Evolutionary conservation across 805 yeast genomes (phyloP).

Genomic region (Ogataea minuta): DNA sequence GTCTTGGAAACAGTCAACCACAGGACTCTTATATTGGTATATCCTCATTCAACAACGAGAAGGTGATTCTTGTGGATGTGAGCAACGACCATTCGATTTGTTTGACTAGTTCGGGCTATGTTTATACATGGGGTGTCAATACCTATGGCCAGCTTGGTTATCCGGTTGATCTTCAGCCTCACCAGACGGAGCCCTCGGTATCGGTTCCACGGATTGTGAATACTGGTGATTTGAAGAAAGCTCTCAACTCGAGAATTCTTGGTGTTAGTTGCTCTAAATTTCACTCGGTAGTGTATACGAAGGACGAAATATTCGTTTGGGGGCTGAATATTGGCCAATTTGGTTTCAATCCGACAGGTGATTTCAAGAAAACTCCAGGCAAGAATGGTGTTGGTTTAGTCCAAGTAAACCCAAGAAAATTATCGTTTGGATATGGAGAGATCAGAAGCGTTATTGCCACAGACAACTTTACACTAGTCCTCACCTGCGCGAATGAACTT

Average conservation of each 20-base stretch:
- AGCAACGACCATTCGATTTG: constrained; percentile 71
- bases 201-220: constrained; percentile 39
- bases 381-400: constrained; percentile 10
- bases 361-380: constrained; percentile 14
- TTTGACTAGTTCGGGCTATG: constrained; percentile 47
- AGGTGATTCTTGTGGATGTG: constrained; percentile 40
- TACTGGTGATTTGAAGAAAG: constrained; percentile 43
- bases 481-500: constrained; percentile 56
- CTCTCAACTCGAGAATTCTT: constrained; percentile 27
- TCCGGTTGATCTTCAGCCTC: constrained; percentile 28
- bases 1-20: constrained; percentile 45
- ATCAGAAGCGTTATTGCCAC: constrained; percentile 61
- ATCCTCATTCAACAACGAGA: constrained; percentile 34
- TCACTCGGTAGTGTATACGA: constrained; percentile 63
- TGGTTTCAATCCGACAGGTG: constrained; percentile 44
- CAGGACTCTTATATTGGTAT: constrained; percentile 46
- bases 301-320: constrained; percentile 57
- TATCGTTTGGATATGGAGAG: constrained; percentile 43
- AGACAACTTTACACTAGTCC: constrained; percentile 67
- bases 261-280: constrained; percentile 64
- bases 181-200: constrained; percentile 30
- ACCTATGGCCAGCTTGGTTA: constrained; percentile 66
- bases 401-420: constrained; percentile 21
- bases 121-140: constrained; percentile 81
- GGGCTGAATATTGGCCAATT: constrained; percentile 82